Evolutionary conservation across 768 basidiomycete species (phyloP), one percentile per base, ranked within the genome.

Genomic region (Suillus decipiens): DNA sequence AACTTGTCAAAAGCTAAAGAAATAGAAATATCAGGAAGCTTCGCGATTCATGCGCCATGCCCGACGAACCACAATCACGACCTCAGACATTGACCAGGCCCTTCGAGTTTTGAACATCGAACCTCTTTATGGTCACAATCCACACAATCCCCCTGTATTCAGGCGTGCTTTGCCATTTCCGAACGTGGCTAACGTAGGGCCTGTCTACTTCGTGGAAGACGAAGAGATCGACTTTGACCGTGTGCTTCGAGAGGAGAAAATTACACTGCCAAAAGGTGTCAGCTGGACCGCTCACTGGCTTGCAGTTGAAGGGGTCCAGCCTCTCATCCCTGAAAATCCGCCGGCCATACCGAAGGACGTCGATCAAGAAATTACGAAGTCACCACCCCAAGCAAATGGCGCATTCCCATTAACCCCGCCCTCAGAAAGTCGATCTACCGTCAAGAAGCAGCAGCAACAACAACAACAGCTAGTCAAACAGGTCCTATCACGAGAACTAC

Each of bases 211-310:
- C 70, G 87, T 96, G 19, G 94, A 97, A 64, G 97, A 99, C 72
- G 95, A 98, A 68, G 97, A 99, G 76, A 90, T 99, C 55, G 97
- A 99, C 76, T 95, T 99, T 69, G 93, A 96, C 72, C 92, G 89
- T 60, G 88, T 95, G 11, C 77, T 98, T 47, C 85, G 92, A 61
- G 92, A 93, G 69, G 93, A 94, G 73, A 90, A 95, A 74, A 88
- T 95, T 41, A 80, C 84, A 1, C 77, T 95, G 9, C 93, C 94
- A 0, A 88, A 89, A 68, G 89, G 89, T 47, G 88, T 92, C 61
- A 87, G 82, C 67, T 96, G 93, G 89, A 90, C 89, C 0, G 96
- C 97, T 2, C 97, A 99, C 73, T 99, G 97, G 97, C 83, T 99
- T 37, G 96, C 96, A 0, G 95, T 99, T 43, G 97, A 99, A 69